These are phyloP conservation scores for Trametes pubescens DNA, from an alignment of 1,284 basidiomycete genomes.

Conservation along the genomic window DNA sequence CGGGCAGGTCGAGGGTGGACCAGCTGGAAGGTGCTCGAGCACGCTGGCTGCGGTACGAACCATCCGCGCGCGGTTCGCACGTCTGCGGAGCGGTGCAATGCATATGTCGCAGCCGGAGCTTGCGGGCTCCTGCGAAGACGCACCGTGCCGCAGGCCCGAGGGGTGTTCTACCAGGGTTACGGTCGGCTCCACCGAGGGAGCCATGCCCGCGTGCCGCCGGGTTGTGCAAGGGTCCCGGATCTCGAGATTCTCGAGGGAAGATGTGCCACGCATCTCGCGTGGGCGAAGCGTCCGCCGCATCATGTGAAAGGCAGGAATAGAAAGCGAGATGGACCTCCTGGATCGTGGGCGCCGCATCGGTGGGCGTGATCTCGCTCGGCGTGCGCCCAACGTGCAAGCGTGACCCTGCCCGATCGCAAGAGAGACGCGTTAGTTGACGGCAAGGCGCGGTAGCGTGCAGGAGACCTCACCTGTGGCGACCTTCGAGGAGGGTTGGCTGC, in stretches of 20 bases:
- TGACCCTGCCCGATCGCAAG: not conserved
- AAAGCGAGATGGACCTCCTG: slow-evolving; percentile 6
- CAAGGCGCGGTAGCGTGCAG: not conserved
- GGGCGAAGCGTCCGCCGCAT: not conserved
- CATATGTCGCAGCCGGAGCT: not conserved
- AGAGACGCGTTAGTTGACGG: not conserved
- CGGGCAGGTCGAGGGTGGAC: not conserved
- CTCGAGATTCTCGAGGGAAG: slow-evolving; percentile 15
- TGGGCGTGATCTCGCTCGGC: not conserved
- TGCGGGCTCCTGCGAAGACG: not conserved
- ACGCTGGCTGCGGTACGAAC: not conserved
- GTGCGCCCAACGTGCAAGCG: not conserved
- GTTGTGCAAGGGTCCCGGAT: slow-evolving; percentile 2
- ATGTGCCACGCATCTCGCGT: slow-evolving; percentile 1
- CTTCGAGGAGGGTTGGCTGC: not conserved
- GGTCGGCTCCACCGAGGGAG: not conserved
- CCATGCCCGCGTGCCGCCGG: not conserved
- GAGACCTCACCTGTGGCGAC: not conserved
- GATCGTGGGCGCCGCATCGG: not conserved
- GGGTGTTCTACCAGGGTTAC: not conserved
- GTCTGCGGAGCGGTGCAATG: not conserved
- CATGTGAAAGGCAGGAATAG: slow-evolving; percentile 7
- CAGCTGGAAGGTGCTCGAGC: not conserved
- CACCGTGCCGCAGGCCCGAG: slow-evolving; percentile 4
- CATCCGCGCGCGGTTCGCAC: not conserved